phyloP scores from a whole-genome alignment of 148 eudicot genomes.

The Rhododendron williamsianum region DNA sequence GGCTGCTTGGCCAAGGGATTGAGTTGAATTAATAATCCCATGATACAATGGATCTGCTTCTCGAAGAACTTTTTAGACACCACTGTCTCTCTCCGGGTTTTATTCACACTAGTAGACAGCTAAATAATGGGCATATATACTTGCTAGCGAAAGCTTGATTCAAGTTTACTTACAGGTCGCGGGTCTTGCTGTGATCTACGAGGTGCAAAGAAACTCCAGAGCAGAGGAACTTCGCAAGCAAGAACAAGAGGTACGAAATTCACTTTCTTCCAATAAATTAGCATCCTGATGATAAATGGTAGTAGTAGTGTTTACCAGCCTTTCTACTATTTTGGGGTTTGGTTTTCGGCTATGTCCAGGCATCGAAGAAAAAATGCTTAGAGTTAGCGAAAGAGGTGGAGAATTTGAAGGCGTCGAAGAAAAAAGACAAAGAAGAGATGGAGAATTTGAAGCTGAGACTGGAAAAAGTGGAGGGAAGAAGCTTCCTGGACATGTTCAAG shows the following conservation, averaged over 20 bases:
- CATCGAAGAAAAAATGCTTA: not conserved
- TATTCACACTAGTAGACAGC: not conserved
- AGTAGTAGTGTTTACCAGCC: not conserved
- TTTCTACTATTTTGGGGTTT: not conserved
- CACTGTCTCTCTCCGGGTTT: not conserved
- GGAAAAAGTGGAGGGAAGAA: not conserved
- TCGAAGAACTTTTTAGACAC: too few relatives aligned
- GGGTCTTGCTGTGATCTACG: conserved; percentile 69
- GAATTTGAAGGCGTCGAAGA: not conserved
- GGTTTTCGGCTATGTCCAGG: not conserved
- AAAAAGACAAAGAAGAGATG: not conserved
- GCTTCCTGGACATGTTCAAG: not conserved
- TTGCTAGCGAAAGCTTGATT: not conserved
- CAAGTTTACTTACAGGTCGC: conserved; percentile 51
- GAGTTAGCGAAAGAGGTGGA: not conserved
- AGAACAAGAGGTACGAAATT: conserved; percentile 61
- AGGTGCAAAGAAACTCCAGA: conserved; percentile 79
- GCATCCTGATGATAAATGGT: not conserved
- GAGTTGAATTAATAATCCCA: not conserved
- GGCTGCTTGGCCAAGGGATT: not conserved
- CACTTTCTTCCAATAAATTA: not conserved
- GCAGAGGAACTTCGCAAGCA: conserved; percentile 67
- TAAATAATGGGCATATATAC: not conserved
- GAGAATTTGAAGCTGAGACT: not conserved
- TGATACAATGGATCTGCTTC: not conserved